Percentiles rank a stretch among this genome's conserved stretches.
phyloP scores from a whole-genome alignment of 2,329 filamentous ascomycete species.

The Talaromyces albobiverticillius region DNA sequence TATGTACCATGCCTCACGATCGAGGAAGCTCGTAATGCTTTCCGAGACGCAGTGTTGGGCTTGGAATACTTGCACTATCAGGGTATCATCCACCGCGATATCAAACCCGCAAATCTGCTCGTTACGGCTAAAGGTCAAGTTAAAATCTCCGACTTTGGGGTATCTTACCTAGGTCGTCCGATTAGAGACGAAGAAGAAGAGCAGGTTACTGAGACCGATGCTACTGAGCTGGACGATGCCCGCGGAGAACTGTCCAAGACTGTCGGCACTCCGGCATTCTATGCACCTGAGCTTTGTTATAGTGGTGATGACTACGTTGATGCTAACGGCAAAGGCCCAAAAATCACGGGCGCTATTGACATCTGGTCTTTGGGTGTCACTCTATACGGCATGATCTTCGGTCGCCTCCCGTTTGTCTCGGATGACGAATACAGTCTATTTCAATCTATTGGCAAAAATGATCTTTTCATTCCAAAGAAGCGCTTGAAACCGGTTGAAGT shows the following conservation, averaged over 20 bases:
- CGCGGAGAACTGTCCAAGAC: slow-evolving; percentile 90
- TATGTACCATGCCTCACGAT: slow-evolving; percentile 93
- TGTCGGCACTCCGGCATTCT: slow-evolving; percentile 95
- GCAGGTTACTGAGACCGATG: slow-evolving; percentile 76
- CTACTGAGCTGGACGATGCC: slow-evolving; percentile 84
- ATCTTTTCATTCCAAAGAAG: slow-evolving; percentile 81
- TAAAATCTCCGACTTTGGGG: slow-evolving; percentile 98
- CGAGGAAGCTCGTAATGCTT: slow-evolving; percentile 75
- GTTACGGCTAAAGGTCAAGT: slow-evolving; percentile 81
- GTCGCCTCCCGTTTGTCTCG: slow-evolving; percentile 87
- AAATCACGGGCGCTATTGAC: slow-evolving; percentile 89
- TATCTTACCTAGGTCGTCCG: slow-evolving; percentile 91
- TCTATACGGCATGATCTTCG: slow-evolving; percentile 91
- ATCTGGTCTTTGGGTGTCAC: slow-evolving; percentile 97
- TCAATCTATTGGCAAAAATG: slow-evolving; percentile 82
- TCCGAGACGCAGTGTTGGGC: slow-evolving; percentile 88
- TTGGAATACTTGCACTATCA: slow-evolving; percentile 91
- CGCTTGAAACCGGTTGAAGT: slow-evolving; percentile 70
- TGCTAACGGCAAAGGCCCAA: slow-evolving; percentile 59
- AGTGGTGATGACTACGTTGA: slow-evolving; percentile 64
- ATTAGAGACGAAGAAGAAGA: slow-evolving; percentile 78
- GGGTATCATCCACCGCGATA: slow-evolving; percentile 79
- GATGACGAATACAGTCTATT: slow-evolving; percentile 92
- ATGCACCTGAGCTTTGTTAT: slow-evolving; percentile 92
- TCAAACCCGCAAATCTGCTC: slow-evolving; percentile 86